These are phyloP conservation scores for Clarireedia sp. DNA, from an alignment of 2,329 filamentous ascomycete species.

Conservation along the genomic window DNA sequence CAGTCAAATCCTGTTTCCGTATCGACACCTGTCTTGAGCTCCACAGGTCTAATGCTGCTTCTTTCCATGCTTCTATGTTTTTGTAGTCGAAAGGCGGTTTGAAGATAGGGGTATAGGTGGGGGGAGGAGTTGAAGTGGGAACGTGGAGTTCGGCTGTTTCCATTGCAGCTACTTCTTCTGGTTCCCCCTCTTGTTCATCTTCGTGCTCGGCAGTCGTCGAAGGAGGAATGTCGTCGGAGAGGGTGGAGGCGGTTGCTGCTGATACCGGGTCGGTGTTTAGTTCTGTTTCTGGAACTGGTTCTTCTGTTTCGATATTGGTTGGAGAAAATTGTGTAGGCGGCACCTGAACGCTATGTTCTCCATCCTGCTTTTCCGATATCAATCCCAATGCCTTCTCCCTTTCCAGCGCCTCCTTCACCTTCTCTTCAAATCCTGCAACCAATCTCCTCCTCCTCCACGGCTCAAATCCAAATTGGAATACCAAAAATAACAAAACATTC, in stretches of 20 bases:
- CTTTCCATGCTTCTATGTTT: slow-evolving; percentile 41
- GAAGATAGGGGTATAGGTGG: background rate
- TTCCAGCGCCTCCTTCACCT: slow-evolving; percentile 59
- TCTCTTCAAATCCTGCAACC: slow-evolving; percentile 74
- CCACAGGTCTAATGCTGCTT: slow-evolving; percentile 48
- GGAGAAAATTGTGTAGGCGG: too few species aligned
- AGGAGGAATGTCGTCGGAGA: background rate
- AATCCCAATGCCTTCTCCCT: slow-evolving; percentile 17
- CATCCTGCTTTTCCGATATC: slow-evolving; percentile 1
- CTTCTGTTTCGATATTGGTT: background rate
- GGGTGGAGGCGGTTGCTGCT: background rate
- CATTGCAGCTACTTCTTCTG: slow-evolving; percentile 16
- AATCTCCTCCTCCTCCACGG: slow-evolving; percentile 80
- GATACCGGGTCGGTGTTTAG: background rate
- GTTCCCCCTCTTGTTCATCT: background rate
- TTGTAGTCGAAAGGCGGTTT: slow-evolving; percentile 8
- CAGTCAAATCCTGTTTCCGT: slow-evolving; percentile 61
- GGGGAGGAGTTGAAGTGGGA: slow-evolving; percentile 2
- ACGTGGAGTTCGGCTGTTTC: slow-evolving; percentile 18
- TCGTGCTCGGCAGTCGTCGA: background rate
- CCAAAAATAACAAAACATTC: slow-evolving; percentile 81
- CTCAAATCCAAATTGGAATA: slow-evolving; percentile 83
- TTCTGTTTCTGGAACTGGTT: background rate
- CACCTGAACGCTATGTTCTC: slow-evolving; percentile 14
- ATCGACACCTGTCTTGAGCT: slow-evolving; percentile 57